Conservation (phyloP, 176 grass and related monocot genomes). For the Coix lacrymajobi region DNA sequence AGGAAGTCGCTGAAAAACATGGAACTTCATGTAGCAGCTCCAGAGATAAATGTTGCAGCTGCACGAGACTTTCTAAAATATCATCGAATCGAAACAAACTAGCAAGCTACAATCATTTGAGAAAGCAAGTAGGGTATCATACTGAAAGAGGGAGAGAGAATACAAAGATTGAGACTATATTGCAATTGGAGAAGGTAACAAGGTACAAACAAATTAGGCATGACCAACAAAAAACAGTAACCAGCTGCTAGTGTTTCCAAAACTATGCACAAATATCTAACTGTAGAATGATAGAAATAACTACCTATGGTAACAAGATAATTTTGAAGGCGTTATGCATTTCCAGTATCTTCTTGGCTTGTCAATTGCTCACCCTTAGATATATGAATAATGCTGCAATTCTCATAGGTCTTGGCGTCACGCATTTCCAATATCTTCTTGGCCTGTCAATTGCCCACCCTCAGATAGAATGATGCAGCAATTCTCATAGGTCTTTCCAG, state of each 20-base stretch:
- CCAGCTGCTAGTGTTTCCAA: background rate
- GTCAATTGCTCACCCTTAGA: background rate
- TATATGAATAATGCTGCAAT: background rate
- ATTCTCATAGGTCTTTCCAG: constrained; percentile 84
- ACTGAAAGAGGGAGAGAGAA: background rate
- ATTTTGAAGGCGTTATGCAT: background rate
- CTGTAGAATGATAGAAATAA: background rate
- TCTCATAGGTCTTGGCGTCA: background rate
- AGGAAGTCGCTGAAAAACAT: background rate
- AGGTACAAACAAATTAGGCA: background rate
- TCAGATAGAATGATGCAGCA: background rate
- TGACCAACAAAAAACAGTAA: background rate
- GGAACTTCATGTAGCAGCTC: background rate
- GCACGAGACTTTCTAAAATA: background rate
- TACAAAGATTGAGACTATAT: background rate
- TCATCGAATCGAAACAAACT: background rate
- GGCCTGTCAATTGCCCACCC: background rate
- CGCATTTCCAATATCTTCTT: background rate
- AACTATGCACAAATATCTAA: constrained; percentile 20
- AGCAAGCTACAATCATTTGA: background rate
- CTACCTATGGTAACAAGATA: background rate
- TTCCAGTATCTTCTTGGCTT: background rate
- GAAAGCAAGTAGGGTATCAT: background rate
- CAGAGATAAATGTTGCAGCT: background rate
- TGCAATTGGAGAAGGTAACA: background rate